phyloP scores from a whole-genome alignment of 352 stramenopile genomes.

The Thalassiosira hispida region DNA sequence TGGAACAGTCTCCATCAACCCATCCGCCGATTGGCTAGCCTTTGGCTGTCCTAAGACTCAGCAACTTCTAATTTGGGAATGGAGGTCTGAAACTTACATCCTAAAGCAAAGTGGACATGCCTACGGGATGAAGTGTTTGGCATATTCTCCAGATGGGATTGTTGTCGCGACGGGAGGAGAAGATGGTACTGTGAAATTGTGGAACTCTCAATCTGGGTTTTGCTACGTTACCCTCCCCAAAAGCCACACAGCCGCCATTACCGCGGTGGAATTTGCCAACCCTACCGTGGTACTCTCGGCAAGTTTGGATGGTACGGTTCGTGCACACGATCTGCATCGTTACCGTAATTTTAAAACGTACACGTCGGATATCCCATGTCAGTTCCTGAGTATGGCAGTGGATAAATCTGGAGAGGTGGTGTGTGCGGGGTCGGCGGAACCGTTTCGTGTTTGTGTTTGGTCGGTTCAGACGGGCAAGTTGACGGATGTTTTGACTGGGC shows the following conservation, averaged over 20 bases:
- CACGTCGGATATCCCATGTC: slow-evolving; percentile 94
- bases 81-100: slow-evolving; percentile 98
- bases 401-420: slow-evolving; percentile 96
- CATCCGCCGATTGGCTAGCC: slow-evolving; percentile 96
- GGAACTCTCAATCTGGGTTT: slow-evolving; percentile 97
- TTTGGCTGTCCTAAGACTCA: slow-evolving; percentile 96
- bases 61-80: slow-evolving; percentile 99
- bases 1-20: slow-evolving; percentile 92
- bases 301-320: slow-evolving; percentile 98
- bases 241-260: slow-evolving; percentile 94
- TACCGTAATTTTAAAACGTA: slow-evolving; percentile 99
- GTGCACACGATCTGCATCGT: slow-evolving; percentile 97
- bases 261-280: slow-evolving; percentile 93
- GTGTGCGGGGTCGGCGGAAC: slow-evolving; percentile 92
- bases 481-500: slow-evolving; percentile 96
- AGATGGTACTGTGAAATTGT: slow-evolving; percentile 98
- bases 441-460: slow-evolving; percentile 98
- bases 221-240: slow-evolving; percentile 99
- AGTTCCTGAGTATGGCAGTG: slow-evolving; percentile 98
- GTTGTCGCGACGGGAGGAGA: slow-evolving; percentile 97
- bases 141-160: slow-evolving; percentile 96
- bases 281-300: slow-evolving; percentile 91
- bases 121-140: slow-evolving; percentile 95
- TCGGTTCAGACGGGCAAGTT: slow-evolving; percentile 94
- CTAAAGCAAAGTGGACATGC: slow-evolving; percentile 99